phyloP scores from a whole-genome alignment of 2,329 filamentous ascomycete species.

The Trichoderma sp. region DNA sequence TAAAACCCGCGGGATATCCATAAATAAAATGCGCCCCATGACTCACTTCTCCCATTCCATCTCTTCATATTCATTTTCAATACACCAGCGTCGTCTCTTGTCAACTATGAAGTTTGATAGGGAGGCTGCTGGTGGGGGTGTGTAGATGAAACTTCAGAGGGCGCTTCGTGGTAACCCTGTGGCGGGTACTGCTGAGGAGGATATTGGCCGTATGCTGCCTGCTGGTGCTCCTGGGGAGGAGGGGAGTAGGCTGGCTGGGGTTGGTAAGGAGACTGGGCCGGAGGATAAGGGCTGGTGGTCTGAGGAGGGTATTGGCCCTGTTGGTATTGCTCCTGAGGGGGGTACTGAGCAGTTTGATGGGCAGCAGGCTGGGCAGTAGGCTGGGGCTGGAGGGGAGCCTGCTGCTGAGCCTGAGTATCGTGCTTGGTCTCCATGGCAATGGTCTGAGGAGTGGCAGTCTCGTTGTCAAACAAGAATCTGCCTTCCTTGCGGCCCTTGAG shows the following conservation, averaged over 20 bases:
- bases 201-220: conserved; percentile 30
- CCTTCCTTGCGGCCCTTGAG: conserved; percentile 43
- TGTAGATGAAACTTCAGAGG: conserved; percentile 1
- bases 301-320: conserved; percentile 31
- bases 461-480: conserved; percentile 35
- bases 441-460: conserved; percentile 29
- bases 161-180: conserved; percentile 18
- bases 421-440: conserved; percentile 41
- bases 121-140: conserved; percentile 4
- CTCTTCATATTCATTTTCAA: neutral
- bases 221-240: conserved; percentile 31
- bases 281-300: conserved; percentile 28
- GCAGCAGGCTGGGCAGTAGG: conserved; percentile 1
- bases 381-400: conserved; percentile 28
- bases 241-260: conserved; percentile 33
- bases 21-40: conserved; percentile 19
- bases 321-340: conserved; percentile 30
- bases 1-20: conserved; percentile 18
- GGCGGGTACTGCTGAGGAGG: conserved; percentile 30
- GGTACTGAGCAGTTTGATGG: conserved; percentile 24
- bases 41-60: neutral
- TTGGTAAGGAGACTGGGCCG: conserved; percentile 35
- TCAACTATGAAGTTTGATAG: conserved; percentile 13
- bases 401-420: conserved; percentile 32
- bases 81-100: neutral